These are phyloP conservation scores for Filobasidium wieringae DNA, from an alignment of 768 basidiomycete genomes.

Conservation along the genomic window DNA sequence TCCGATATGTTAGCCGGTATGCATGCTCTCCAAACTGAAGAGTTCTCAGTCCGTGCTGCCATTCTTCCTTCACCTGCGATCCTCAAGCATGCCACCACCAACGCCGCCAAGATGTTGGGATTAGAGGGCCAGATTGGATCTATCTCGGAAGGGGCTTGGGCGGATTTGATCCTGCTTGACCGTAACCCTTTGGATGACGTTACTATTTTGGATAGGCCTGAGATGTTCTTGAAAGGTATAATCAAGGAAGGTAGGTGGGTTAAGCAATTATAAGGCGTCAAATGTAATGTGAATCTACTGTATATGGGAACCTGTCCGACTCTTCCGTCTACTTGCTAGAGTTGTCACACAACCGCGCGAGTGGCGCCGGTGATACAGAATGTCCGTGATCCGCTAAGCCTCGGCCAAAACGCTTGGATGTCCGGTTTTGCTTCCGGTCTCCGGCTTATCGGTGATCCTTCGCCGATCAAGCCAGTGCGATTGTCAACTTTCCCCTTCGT, in stretches of 20 bases:
- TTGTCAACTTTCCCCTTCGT: no score
- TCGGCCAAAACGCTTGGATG: no score
- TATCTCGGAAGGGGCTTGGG: slow-evolving; percentile 39
- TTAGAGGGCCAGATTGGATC: slow-evolving; percentile 39
- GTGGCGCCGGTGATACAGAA: background rate
- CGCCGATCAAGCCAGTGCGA: no score
- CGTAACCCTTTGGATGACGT: slow-evolving; percentile 44
- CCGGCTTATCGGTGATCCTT: no score
- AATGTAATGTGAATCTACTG: background rate
- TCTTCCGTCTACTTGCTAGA: background rate
- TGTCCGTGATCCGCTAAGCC: background rate
- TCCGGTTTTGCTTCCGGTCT: no score
- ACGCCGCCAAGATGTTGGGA: slow-evolving; percentile 41
- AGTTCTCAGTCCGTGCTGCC: slow-evolving; percentile 40
- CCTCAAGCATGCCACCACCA: slow-evolving; percentile 42
- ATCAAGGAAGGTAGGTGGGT: slow-evolving; percentile 40
- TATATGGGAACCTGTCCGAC: background rate
- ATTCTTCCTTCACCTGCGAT: slow-evolving; percentile 38
- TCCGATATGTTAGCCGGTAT: no score
- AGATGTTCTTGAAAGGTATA: slow-evolving; percentile 39
- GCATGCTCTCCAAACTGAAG: no score
- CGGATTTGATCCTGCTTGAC: slow-evolving; percentile 42
- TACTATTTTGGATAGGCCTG: slow-evolving; percentile 42
- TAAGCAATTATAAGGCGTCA: slow-evolving; percentile 12
- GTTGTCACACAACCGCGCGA: background rate